Conservation (phyloP, 257 asterid species). For the Nemophila menziesii region DNA sequence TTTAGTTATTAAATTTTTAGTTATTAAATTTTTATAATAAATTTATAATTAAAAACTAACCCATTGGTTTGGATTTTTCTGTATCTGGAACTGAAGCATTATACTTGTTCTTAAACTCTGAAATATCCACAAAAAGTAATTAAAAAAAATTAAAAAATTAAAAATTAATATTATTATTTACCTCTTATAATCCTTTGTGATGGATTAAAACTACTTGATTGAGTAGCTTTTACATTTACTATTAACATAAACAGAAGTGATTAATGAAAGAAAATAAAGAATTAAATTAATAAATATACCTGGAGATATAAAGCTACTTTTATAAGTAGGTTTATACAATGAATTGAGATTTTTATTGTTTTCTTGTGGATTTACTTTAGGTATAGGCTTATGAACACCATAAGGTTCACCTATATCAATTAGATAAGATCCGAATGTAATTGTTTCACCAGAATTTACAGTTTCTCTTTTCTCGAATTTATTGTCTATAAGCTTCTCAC, state of each 20-base stretch:
- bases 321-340: constrained; percentile 18
- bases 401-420: constrained; percentile 67
- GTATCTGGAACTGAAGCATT: constrained; percentile 39
- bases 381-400: constrained; percentile 30
- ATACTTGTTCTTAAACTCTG: constrained; percentile 75
- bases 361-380: constrained; percentile 16
- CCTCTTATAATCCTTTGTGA: constrained; percentile 76
- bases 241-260: constrained; percentile 1
- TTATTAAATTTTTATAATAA: too few species aligned
- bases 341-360: constrained; percentile 21
- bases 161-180: too few species aligned
- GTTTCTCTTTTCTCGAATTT: constrained; percentile 60
- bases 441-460: constrained; percentile 47
- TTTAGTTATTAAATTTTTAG: not conserved
- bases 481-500: constrained; percentile 51
- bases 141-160: too few species aligned
- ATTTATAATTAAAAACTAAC: constrained; percentile 33
- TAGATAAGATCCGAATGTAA: constrained; percentile 52
- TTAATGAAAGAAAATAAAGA: constrained; percentile 2
- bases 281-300: constrained; percentile 23
- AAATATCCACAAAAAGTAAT: too few species aligned
- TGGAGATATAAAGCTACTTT: constrained; percentile 21
- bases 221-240: constrained; percentile 36
- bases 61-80: constrained; percentile 30
- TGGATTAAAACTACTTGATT: constrained; percentile 47